Percentiles rank a stretch among this genome's conserved stretches.
phyloP scores from a whole-genome alignment of 352 stramenopile genomes.

The Globisporangium mamillatum region DNA sequence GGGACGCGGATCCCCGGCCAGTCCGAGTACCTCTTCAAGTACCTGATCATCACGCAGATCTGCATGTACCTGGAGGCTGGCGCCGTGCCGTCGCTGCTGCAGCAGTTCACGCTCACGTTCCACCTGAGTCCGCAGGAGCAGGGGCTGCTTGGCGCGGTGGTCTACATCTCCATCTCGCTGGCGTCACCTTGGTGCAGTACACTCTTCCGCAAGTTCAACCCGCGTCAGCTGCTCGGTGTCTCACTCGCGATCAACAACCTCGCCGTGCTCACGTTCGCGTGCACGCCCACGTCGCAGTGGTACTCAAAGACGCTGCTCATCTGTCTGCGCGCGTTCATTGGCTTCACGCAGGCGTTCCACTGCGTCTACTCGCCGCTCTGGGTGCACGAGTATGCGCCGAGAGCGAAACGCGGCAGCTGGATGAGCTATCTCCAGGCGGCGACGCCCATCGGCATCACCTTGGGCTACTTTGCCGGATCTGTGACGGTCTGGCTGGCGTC shows the following conservation, averaged over 20 bases:
- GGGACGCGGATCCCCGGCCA: constrained; percentile 16
- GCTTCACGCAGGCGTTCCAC: constrained; percentile 77
- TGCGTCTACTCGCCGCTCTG: constrained; percentile 85
- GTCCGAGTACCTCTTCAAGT: constrained; percentile 82
- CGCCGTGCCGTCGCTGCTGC: constrained; percentile 76
- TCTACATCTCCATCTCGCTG: constrained; percentile 82
- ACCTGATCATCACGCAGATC: constrained; percentile 78
- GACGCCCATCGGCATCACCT: constrained; percentile 70
- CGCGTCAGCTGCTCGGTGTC: constrained; percentile 58
- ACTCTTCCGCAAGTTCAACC: constrained; percentile 75
- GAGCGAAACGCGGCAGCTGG: constrained; percentile 61
- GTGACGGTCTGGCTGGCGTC: constrained; percentile 58
- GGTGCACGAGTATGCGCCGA: constrained; percentile 85
- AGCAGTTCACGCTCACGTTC: constrained; percentile 83
- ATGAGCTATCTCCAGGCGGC: constrained; percentile 86
- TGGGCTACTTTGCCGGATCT: constrained; percentile 76
- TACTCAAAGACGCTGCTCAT: constrained; percentile 82
- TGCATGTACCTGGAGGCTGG: constrained; percentile 87
- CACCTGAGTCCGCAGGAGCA: constrained; percentile 73
- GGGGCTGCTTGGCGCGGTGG: constrained; percentile 73
- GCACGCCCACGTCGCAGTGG: constrained; percentile 51
- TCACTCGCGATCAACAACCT: constrained; percentile 80
- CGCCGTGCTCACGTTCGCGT: constrained; percentile 68
- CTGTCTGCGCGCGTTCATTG: constrained; percentile 61
- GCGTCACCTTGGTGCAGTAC: constrained; percentile 78